Evolutionary conservation across 495 filamentous ascomycete genomes (phyloP).

Genomic region (Bacidia rubella): DNA sequence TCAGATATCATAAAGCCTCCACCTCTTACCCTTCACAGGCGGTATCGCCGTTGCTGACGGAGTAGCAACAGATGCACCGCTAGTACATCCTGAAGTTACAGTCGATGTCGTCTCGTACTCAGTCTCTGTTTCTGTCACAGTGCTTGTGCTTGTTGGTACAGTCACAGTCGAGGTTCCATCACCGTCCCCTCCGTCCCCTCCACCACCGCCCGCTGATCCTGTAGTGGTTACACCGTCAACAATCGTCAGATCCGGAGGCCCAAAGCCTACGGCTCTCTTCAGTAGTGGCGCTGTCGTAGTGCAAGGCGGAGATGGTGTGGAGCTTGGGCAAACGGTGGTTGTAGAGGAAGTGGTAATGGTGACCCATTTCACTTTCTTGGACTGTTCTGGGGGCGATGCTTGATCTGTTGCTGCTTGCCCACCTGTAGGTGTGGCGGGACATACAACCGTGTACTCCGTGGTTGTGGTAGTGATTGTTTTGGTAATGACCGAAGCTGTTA

Average conservation of each 20-base stretch:
- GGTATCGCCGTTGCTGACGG: neutral
- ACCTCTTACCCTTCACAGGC: neutral
- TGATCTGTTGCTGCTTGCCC: neutral
- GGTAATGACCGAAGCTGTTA: constrained; percentile 19
- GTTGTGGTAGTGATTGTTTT: constrained; percentile 16
- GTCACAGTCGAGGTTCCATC: neutral
- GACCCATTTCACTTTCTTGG: neutral
- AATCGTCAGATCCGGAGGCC: neutral
- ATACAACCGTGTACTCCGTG: constrained; percentile 15
- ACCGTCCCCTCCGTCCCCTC: neutral
- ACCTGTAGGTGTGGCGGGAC: constrained; percentile 12
- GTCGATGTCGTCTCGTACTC: neutral
- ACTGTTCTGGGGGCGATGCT: neutral
- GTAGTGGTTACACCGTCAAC: neutral
- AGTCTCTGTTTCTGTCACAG: constrained; percentile 1
- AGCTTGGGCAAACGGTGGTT: neutral
- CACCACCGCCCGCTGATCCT: neutral
- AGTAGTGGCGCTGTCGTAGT: neutral
- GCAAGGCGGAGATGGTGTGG: neutral
- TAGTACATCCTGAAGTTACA: neutral
- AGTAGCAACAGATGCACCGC: neutral
- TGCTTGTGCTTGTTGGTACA: neutral
- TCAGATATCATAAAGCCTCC: neutral
- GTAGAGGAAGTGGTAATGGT: neutral
- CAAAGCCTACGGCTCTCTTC: constrained; percentile 1